Conservation (phyloP, 1,284 basidiomycete species). For the Exobasidium rhododendri region DNA sequence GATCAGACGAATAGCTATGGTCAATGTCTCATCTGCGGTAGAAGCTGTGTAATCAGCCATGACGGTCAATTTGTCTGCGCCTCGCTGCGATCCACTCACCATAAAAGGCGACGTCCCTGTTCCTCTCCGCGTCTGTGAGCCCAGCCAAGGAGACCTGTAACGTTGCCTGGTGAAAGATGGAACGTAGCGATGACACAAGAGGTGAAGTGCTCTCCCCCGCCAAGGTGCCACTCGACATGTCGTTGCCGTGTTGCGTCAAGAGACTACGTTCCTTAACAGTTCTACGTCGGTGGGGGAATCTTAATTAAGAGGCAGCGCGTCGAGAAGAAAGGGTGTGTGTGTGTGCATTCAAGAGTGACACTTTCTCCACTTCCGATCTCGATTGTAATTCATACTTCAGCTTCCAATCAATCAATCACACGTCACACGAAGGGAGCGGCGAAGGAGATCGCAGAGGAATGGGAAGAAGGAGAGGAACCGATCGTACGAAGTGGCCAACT, state of each 20-base stretch:
- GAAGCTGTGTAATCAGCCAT: neutral
- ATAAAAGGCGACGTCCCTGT: conserved; percentile 5
- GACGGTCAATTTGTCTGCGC: too few species aligned
- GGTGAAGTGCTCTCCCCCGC: neutral
- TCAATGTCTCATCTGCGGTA: conserved; percentile 4
- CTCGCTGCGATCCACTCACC: conserved; percentile 3
- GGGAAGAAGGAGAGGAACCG: neutral
- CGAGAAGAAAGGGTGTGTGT: too few species aligned
- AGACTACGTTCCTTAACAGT: too few species aligned
- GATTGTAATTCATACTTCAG: too few species aligned
- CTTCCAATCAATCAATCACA: too few species aligned
- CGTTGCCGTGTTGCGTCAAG: neutral
- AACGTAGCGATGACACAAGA: neutral
- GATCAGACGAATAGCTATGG: neutral
- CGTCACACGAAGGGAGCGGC: neutral
- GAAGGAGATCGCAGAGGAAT: neutral
- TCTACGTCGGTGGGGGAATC: neutral
- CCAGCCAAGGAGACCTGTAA: conserved; percentile 3
- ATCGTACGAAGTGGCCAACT: too few species aligned
- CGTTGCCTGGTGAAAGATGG: neutral
- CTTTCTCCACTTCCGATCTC: too few species aligned
- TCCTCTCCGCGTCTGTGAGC: neutral
- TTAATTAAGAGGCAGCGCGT: neutral
- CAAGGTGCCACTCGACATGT: neutral
- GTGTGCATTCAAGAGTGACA: too few species aligned